These are phyloP conservation scores for Trichoderma sp. DNA, from an alignment of 2,329 filamentous ascomycete genomes.

Conservation along the genomic window DNA sequence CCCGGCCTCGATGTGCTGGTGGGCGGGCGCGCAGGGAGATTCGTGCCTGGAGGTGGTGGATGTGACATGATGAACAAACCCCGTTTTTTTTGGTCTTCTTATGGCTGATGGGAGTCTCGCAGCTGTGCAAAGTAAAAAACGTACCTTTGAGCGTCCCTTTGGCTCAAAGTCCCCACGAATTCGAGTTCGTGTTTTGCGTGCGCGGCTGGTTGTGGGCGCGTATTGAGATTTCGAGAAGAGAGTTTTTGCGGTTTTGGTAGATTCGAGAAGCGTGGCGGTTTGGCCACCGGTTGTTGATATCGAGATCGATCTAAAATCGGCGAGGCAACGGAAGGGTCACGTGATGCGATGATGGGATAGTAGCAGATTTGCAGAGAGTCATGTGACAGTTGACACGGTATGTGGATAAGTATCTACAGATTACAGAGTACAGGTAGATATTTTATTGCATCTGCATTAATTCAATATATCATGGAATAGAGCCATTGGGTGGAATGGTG, in stretches of 20 bases:
- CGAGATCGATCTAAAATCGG: background rate
- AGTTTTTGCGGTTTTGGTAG: background rate
- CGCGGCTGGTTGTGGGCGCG: background rate
- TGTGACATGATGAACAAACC: slow-evolving; percentile 76
- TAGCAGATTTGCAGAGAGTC: background rate
- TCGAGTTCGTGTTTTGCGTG: background rate
- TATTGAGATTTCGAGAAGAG: background rate
- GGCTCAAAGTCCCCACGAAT: slow-evolving; percentile 34
- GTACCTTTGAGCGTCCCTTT: slow-evolving; percentile 52
- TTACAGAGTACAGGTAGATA: accelerated
- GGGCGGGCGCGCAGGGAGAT: slow-evolving; percentile 75
- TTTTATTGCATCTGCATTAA: background rate
- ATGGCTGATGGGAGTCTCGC: background rate
- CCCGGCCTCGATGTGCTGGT: slow-evolving; percentile 45
- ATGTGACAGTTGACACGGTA: background rate
- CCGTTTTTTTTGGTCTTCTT: slow-evolving; percentile 22
- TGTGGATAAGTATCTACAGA: background rate
- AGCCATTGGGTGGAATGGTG: background rate
- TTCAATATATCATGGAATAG: background rate
- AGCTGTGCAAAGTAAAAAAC: slow-evolving; percentile 33
- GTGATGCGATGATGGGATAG: background rate
- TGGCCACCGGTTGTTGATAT: background rate
- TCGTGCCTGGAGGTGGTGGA: slow-evolving; percentile 76
- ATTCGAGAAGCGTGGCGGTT: background rate
- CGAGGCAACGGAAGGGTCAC: background rate